Evolutionary conservation across 768 basidiomycete genomes (phyloP), one percentile per base, ranked within the genome.

Genomic region (Fistulinella prunicolor): DNA sequence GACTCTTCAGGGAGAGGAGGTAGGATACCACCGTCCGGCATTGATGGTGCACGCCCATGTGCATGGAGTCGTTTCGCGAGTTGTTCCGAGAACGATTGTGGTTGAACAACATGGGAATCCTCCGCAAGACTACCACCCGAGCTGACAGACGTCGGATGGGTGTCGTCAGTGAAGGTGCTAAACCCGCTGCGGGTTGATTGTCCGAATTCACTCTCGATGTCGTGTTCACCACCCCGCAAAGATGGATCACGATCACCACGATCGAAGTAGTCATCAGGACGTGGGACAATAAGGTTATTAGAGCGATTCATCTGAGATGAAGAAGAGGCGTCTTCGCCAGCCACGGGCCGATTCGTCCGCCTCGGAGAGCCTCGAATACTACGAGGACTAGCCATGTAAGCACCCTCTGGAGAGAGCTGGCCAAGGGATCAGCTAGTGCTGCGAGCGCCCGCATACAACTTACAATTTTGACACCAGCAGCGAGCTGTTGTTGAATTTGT

Each of bases 401-500:
- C 79, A 38, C 79, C 73, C 53, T 81, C 71, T 14, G 81, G 80
- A 38, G 79, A 78, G 60, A 85, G 83, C 85, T 89, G 54, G 39
- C 44, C 47, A n/a, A 38, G 23, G 20, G 17, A 38, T 67, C 30
- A 67, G 51, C 37, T 26, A 41, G 44, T 19, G 38, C 37, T 22
- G 29, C 21, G 46, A 47, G 32, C 22, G 44, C 19, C 16, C 13
- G 40, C 9, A 17, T 32, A 30, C 16, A 9, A 73, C 80, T 53
- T 61, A 92, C 87, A 51, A 88, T 73, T 46, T 78, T 81, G 14
- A 79, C 83, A 29, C 87, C 90, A 47, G 83, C 84, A 28, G 79
- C 84, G 24, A 94, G 69, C 51, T 89, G 89, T 52, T 88, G 83
- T 60, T 93, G 89, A 38, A 95, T 89, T 64, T 94, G 91, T 59